Evolutionary conservation across 805 yeast species (phyloP).

Genomic region (Kodamaea leandrae): DNA sequence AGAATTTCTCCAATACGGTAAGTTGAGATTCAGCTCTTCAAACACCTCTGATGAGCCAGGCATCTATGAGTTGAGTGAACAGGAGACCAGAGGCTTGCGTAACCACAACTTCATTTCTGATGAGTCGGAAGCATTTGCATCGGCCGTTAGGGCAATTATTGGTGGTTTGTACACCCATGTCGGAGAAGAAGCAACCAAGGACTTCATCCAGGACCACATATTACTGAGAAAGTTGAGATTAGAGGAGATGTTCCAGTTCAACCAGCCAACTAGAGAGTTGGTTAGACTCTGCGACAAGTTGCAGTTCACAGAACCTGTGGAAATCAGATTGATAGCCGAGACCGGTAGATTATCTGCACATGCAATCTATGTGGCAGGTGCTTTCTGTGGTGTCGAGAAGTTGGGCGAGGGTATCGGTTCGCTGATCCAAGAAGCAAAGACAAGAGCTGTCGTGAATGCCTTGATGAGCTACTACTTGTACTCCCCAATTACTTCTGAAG

Average conservation of each 20-base stretch:
- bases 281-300: constrained; percentile 74
- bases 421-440: constrained; percentile 85
- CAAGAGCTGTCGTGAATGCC: constrained; percentile 87
- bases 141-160: constrained; percentile 76
- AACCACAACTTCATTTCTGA: constrained; percentile 29
- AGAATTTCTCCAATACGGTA: constrained; percentile 66
- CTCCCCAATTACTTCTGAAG: constrained; percentile 59
- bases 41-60: constrained; percentile 42
- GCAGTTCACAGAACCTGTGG: constrained; percentile 68
- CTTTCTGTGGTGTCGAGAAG: constrained; percentile 76
- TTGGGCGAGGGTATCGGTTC: constrained; percentile 95
- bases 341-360: constrained; percentile 84
- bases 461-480: constrained; percentile 90
- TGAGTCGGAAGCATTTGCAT: constrained; percentile 51
- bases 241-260: constrained; percentile 71
- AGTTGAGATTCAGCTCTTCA: constrained; percentile 50
- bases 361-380: constrained; percentile 89
- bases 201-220: constrained; percentile 71
- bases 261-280: constrained; percentile 82
- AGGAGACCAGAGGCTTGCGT: constrained; percentile 19
- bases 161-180: constrained; percentile 79
- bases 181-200: constrained; percentile 61
- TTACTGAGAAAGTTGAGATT: constrained; percentile 81
- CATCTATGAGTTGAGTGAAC: constrained; percentile 38
- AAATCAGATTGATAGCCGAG: constrained; percentile 78